phyloP scores from a whole-genome alignment of 805 yeast genomes.

The Zygotorulaspora florentina region DNA sequence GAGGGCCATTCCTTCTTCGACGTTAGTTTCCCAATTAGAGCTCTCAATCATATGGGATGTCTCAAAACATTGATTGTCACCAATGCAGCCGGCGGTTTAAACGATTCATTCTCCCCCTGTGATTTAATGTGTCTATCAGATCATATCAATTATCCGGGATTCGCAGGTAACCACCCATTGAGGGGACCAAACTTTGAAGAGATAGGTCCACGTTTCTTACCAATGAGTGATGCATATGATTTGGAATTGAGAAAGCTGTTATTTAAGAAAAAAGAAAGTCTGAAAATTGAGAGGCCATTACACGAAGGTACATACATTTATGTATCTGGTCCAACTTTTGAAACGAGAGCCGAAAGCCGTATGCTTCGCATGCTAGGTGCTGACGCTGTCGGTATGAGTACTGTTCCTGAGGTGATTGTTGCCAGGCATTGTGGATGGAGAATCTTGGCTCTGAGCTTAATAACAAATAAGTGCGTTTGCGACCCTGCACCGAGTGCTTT shows the following conservation, averaged over 20 bases:
- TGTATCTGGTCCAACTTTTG: conserved; percentile 93
- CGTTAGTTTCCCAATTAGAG: conserved; percentile 82
- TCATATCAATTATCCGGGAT: conserved; percentile 87
- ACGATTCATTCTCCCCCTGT: conserved; percentile 64
- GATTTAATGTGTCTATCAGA: conserved; percentile 89
- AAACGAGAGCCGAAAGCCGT: conserved; percentile 87
- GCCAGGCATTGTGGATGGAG: conserved; percentile 84
- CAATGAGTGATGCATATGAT: conserved; percentile 87
- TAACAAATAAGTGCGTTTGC: conserved; percentile 78
- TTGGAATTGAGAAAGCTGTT: conserved; percentile 61
- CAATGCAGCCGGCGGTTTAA: conserved; percentile 95
- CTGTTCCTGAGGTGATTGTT: conserved; percentile 91
- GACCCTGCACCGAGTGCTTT: conserved; percentile 65
- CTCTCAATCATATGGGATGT: conserved; percentile 55
- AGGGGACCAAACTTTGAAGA: conserved; percentile 78
- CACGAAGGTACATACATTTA: conserved; percentile 85
- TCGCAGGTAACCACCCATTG: conserved; percentile 82
- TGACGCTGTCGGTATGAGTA: conserved; percentile 96
- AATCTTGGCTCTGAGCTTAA: conserved; percentile 79
- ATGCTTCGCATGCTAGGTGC: conserved; percentile 70
- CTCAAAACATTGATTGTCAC: conserved; percentile 68
- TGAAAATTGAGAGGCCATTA: conserved; percentile 51
- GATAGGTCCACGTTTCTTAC: conserved; percentile 83
- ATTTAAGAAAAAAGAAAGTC: conserved; percentile 48
- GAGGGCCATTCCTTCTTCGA: conserved; percentile 85